Percentiles rank a stretch among this genome's conserved stretches.
phyloP scores from a whole-genome alignment of 805 yeast genomes.

The Saccharomycopsis sp. region DNA sequence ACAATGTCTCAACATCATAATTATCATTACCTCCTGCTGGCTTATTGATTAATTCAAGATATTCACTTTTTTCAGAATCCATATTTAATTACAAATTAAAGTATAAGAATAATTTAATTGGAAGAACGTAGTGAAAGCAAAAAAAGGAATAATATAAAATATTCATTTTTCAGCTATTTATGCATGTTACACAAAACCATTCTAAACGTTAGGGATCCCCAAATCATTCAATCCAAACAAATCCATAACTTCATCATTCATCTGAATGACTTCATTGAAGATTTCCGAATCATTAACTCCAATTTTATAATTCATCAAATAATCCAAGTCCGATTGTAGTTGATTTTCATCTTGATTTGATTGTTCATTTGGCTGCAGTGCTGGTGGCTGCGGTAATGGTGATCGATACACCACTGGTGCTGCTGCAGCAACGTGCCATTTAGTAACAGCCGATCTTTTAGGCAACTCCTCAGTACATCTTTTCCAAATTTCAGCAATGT shows the following conservation, averaged over 20 bases:
- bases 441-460: not conserved
- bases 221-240: constrained; percentile 6
- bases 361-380: not conserved
- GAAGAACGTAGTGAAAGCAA: not conserved
- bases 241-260: constrained; percentile 7
- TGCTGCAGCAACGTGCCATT: not conserved
- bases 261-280: not conserved
- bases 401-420: not conserved
- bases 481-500: not conserved
- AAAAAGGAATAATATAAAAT: not conserved
- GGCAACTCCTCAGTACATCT: not conserved
- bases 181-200: not conserved
- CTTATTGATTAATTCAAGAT: not conserved
- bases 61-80: not conserved
- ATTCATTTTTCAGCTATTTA: not conserved
- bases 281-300: not conserved
- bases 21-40: not conserved
- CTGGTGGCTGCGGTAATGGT: not conserved
- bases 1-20: not conserved
- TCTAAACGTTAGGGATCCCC: not conserved
- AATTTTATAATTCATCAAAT: not conserved
- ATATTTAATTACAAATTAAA: not conserved
- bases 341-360: not conserved
- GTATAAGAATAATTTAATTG: not conserved
- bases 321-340: not conserved